A percentile compares a stretch with the other conserved stretches of the same genome.
Conservation (phyloP, 306 rosid species). For the Mucuna pruriens region DNA sequence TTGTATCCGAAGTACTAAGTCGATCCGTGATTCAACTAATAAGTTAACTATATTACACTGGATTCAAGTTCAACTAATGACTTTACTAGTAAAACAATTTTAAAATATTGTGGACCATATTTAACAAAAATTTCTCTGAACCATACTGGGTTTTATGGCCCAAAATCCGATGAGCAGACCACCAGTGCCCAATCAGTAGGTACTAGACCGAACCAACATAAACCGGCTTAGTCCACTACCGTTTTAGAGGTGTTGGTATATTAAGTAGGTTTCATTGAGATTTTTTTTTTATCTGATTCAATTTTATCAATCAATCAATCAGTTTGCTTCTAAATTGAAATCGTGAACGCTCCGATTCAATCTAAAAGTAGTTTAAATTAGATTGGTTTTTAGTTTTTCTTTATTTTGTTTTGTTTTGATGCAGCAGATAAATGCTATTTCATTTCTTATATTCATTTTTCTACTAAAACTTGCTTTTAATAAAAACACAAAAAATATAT, state of each 20-base stretch:
- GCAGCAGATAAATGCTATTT: background rate
- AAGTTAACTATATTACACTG: background rate
- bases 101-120: background rate
- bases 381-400: too few species aligned
- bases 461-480: background rate
- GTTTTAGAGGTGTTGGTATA: too few species aligned
- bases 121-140: background rate
- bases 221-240: background rate
- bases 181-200: background rate
- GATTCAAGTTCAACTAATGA: too few species aligned
- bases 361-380: too few species aligned
- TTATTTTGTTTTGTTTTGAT: background rate
- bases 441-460: background rate
- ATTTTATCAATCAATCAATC: too few species aligned
- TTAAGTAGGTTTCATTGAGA: too few species aligned
- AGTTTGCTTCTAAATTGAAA: too few species aligned
- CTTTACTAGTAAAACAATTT: too few species aligned
- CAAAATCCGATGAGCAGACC: background rate
- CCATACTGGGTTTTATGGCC: background rate
- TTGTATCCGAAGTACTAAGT: background rate
- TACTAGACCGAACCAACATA: background rate
- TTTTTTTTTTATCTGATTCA: too few species aligned
- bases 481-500: too few species aligned
- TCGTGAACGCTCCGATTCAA: too few species aligned
- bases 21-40: background rate